phyloP scores from a whole-genome alignment of 306 rosid genomes.

The Trifolium fragiferum region DNA sequence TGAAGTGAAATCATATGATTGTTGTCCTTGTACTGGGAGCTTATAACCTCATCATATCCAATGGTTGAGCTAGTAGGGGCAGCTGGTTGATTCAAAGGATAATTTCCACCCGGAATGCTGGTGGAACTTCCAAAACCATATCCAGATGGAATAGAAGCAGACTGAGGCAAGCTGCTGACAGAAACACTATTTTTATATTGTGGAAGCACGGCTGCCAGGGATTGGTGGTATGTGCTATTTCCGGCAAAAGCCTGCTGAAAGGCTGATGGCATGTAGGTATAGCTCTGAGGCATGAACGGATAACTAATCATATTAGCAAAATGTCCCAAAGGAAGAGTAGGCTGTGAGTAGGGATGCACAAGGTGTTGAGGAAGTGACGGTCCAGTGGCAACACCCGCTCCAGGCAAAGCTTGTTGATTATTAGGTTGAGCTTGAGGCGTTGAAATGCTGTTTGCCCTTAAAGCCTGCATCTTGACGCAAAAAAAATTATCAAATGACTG shows the following conservation, averaged over 20 bases:
- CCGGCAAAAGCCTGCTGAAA: constrained; percentile 96
- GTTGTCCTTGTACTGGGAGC: constrained; percentile 88
- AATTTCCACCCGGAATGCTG: constrained; percentile 92
- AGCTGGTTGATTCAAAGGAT: constrained; percentile 73
- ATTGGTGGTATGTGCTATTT: constrained; percentile 94
- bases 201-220: constrained; percentile 92
- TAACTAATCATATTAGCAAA: constrained; percentile 94
- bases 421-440: constrained; percentile 83
- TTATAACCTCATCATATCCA: constrained; percentile 83
- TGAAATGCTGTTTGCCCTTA: constrained; percentile 73
- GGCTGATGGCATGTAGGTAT: constrained; percentile 95
- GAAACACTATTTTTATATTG: constrained; percentile 95
- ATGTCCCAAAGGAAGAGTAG: constrained; percentile 86
- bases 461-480: constrained; percentile 56
- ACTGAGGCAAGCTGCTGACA: constrained; percentile 94
- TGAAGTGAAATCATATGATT: constrained; percentile 90
- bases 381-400: constrained; percentile 80
- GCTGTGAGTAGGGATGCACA: constrained; percentile 96
- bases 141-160: constrained; percentile 86
- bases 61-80: constrained; percentile 81
- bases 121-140: constrained; percentile 92
- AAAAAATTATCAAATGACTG: constrained; percentile 24
- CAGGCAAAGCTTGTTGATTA: constrained; percentile 64
- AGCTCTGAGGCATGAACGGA: constrained; percentile 97
- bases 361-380: constrained; percentile 95